Evolutionary conservation across 2,329 filamentous ascomycete genomes (phyloP), one percentile per base, ranked within the genome.

Genomic region (Talaromyces pinophilus): DNA sequence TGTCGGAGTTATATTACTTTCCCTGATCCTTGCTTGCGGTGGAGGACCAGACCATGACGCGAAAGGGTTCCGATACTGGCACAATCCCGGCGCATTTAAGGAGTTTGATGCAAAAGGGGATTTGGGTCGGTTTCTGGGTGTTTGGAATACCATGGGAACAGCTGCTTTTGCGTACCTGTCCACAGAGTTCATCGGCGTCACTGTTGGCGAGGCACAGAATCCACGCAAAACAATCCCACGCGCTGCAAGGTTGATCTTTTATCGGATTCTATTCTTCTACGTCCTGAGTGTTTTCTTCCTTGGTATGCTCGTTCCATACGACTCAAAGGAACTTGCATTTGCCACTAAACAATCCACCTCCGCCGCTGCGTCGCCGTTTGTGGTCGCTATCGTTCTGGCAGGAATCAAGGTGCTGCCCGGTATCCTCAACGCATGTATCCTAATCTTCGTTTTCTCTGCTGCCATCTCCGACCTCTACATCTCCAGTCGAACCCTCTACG

Each of bases 201-300:
- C 90, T 0, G 88, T 91, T 38, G 90, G 88, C 59, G 89, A 92
- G 78, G 89, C 90, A 0, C 88, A 91, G 78, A 92, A 92, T 79
- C 90, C 90, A 1, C 86, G 90, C 74, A 87, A 86, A 76, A 90
- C 87, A 22, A 87, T 93, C 67, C 90, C 91, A 8, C 86, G 87
- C 65, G 90, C 90, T 66, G 92, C 92, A 81, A 88, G 87, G 75
- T 83, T 91, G 48, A 92, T 90, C 68, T 92, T 93, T 78, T 92
- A 86, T 81, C 90, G 90, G 66, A 92, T 93, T 75, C 78, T 91
- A 69, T 81, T 92, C 81, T 93, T 93, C 83, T 93, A 93, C 82
- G 83, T 87, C 74, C 77, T 91, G 65, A 87, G 85, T 25, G 88
- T 92, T 40, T 84, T 93, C 67, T 82, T 92, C 63, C 81, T 93